Evolutionary conservation across 2,329 filamentous ascomycete genomes (phyloP).

Genomic region (Alternaria sp.): DNA sequence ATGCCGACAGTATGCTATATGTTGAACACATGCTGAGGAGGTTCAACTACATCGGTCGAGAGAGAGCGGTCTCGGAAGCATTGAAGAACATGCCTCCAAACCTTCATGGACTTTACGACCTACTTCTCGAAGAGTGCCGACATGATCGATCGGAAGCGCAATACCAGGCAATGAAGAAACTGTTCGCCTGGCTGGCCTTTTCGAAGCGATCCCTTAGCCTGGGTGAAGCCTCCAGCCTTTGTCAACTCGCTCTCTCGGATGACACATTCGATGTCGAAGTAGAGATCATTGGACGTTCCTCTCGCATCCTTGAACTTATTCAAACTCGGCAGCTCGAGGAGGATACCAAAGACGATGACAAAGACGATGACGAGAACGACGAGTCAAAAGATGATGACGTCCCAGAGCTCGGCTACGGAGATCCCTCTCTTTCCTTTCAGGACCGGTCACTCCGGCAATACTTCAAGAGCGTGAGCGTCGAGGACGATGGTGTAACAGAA

Average conservation of each 20-base stretch:
- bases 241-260: constrained; percentile 15
- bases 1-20: constrained; percentile 48
- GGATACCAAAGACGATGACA: constrained; percentile 20
- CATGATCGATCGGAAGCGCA: constrained; percentile 22
- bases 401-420: constrained; percentile 7
- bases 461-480: constrained; percentile 21
- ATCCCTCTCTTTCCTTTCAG: constrained; percentile 23
- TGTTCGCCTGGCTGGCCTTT: constrained; percentile 33
- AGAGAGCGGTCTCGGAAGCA: constrained; percentile 42
- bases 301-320: constrained; percentile 25
- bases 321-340: constrained; percentile 7
- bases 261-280: constrained; percentile 14
- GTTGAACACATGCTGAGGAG: constrained; percentile 44
- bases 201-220: constrained; percentile 26
- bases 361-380: constrained; percentile 10
- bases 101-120: constrained; percentile 19
- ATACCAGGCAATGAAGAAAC: constrained; percentile 20
- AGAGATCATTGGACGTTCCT: constrained; percentile 27
- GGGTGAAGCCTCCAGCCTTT: constrained; percentile 20
- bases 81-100: constrained; percentile 29
- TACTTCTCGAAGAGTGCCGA: constrained; percentile 24
- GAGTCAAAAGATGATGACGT: constrained; percentile 5
- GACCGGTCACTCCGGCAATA: constrained; percentile 30
- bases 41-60: constrained; percentile 41
- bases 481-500: constrained; percentile 14